Conservation (phyloP, 2,329 filamentous ascomycete species). For the Chalaropsis ovoidea region DNA sequence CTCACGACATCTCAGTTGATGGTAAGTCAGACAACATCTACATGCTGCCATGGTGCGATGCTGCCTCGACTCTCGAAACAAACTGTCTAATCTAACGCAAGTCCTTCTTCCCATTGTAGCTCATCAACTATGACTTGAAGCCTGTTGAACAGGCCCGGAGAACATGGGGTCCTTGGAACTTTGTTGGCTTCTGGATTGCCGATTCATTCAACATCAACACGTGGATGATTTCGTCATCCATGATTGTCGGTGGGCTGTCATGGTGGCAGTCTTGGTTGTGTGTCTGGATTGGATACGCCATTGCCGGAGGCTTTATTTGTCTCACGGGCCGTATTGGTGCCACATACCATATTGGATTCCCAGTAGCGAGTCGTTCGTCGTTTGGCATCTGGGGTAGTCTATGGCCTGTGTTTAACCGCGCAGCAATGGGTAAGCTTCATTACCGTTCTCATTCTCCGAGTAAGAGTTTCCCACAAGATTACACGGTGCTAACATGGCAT, state of each 20-base stretch:
- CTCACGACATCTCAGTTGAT: conserved; percentile 71
- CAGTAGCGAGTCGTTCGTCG: conserved; percentile 63
- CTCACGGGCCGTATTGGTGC: conserved; percentile 75
- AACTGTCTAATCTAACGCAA: conserved; percentile 11
- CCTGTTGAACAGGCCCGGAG: conserved; percentile 68
- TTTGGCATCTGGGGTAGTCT: conserved; percentile 85
- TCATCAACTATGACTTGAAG: conserved; percentile 76
- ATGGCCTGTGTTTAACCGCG: conserved; percentile 82
- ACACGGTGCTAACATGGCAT: conserved; percentile 18
- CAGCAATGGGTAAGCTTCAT: conserved; percentile 53
- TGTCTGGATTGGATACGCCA: conserved; percentile 75
- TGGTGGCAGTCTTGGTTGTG: conserved; percentile 93
- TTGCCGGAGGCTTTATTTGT: conserved; percentile 66
- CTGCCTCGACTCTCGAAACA: neutral
- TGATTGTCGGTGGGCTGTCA: conserved; percentile 65
- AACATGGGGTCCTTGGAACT: conserved; percentile 81
- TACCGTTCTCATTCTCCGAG: neutral
- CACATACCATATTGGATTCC: conserved; percentile 80
- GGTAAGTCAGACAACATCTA: conserved; percentile 36
- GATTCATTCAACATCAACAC: conserved; percentile 85
- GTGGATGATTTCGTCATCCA: conserved; percentile 84
- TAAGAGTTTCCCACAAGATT: neutral
- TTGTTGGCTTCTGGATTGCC: conserved; percentile 77
- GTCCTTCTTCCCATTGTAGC: conserved; percentile 33
- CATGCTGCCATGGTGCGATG: no score